A percentile compares a stretch with the other conserved stretches of the same genome.
These are phyloP conservation scores for Mallotus japonicus DNA, from an alignment of 441 rosid species.

Conservation along the genomic window DNA sequence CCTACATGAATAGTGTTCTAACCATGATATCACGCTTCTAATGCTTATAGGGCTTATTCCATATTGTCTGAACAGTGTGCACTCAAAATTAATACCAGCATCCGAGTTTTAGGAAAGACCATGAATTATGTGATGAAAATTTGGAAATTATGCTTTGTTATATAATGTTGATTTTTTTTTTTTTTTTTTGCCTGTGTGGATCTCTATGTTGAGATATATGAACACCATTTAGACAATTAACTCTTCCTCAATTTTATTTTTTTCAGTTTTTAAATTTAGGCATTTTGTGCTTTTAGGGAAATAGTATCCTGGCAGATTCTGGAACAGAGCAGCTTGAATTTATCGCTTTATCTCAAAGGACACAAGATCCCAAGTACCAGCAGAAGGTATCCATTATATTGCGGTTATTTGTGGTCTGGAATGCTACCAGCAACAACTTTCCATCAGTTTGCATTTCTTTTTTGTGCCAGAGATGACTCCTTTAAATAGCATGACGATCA, in stretches of 20 bases:
- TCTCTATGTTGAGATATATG: neutral
- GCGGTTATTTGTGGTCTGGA: neutral
- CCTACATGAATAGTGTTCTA: neutral
- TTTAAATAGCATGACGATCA: neutral
- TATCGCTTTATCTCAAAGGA: constrained; percentile 96
- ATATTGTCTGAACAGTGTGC: neutral
- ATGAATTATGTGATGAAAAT: neutral
- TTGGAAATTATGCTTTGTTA: neutral
- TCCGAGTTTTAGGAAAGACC: neutral
- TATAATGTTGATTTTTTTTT: neutral
- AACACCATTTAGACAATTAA: neutral
- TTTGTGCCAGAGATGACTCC: neutral
- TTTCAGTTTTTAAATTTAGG: neutral
- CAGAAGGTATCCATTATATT: constrained; percentile 54
- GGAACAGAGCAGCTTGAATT: constrained; percentile 98
- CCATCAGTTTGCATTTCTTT: neutral
- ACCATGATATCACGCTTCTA: neutral
- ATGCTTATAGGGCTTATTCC: neutral
- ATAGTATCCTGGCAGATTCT: constrained; percentile 94
- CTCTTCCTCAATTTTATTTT: neutral
- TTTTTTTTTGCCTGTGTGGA: neutral
- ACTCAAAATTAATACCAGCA: neutral
- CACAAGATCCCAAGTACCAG: constrained; percentile 90
- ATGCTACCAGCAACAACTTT: neutral
- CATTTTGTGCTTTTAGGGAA: constrained; percentile 48